Base-by-base conservation (phyloP, 139 green algal species). In the Chlamydomonas schloesseri region DNA sequence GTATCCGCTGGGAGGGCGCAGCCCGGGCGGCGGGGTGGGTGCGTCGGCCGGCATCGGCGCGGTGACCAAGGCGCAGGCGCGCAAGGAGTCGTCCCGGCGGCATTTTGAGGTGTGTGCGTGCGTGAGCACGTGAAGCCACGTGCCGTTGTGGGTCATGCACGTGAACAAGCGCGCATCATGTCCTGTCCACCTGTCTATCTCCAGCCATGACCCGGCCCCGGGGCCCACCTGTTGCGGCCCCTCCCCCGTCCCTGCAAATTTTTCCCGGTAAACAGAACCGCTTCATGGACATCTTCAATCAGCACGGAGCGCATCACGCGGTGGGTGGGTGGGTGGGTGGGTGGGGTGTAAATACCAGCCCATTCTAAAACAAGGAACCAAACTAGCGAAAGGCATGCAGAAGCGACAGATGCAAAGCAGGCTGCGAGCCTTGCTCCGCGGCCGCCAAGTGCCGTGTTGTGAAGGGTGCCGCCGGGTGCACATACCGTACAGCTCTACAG, bases 211-310 rank as follows among this genome's bases (percentile, higher is more conserved):
- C n/a, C n/a, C n/a, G n/a, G n/a, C n/a, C n/a, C n/a, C n/a, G n/a
- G n/a, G n/a, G n/a, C n/a, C n/a, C n/a, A n/a, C n/a, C n/a, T n/a
- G n/a, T n/a, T n/a, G n/a, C n/a, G n/a, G n/a, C n/a, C n/a, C n/a
- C n/a, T n/a, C n/a, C n/a, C n/a, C n/a, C n/a, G n/a, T n/a, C n/a
- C n/a, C n/a, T n/a, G n/a, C n/a, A n/a, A n/a, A n/a, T n/a, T n/a
- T n/a, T n/a, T n/a, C n/a, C n/a, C n/a, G 58, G 8, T 11, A 67
- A 31, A 18, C 78, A 84, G 78, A 84, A 84, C 78, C 78, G 78
- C 78, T 84, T 84, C 78, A 76, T 75, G 65, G 36, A 84, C 6
- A 28, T 84, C 20, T 68, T 84, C 46, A 31, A 84, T 26, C 11
- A n/a, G 65, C 65, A 75, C 65, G 78, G 65, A n/a, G 42, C 65